Evolutionary conservation across 768 basidiomycete species (phyloP).

Genomic region (Hydnum rufescens): DNA sequence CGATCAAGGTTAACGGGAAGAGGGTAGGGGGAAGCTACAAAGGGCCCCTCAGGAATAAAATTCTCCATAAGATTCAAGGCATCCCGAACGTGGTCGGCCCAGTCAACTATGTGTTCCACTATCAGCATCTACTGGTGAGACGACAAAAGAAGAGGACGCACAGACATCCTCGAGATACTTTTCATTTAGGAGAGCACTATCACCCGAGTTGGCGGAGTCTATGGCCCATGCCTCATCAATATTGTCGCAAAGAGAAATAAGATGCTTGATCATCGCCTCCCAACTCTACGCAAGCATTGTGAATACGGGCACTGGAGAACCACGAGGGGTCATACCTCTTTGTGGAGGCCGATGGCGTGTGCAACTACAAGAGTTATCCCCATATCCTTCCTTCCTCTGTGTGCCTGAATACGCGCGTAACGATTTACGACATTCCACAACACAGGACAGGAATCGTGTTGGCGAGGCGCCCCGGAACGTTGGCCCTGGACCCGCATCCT

Average conservation of each 20-base stretch:
- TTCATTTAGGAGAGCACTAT: slow-evolving; percentile 54
- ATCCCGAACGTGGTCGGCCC: slow-evolving; percentile 61
- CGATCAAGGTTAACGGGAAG: slow-evolving; percentile 37
- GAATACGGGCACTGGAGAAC: not conserved
- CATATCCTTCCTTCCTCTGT: not conserved
- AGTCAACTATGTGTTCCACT: slow-evolving; percentile 33
- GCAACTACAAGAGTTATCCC: not conserved
- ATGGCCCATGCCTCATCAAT: slow-evolving; percentile 64
- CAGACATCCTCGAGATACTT: slow-evolving; percentile 36
- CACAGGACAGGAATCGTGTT: not conserved
- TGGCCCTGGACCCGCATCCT: too few relatives aligned
- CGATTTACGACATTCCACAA: not conserved
- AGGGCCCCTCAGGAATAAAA: slow-evolving; percentile 32
- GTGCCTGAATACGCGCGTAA: not conserved
- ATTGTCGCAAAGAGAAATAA: slow-evolving; percentile 27
- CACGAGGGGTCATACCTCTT: slow-evolving; percentile 37
- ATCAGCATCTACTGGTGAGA: not conserved
- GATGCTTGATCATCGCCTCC: slow-evolving; percentile 41
- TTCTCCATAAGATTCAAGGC: slow-evolving; percentile 51
- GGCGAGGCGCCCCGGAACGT: too few relatives aligned
- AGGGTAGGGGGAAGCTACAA: slow-evolving; percentile 10
- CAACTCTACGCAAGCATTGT: slow-evolving; percentile 35
- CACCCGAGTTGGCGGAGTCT: slow-evolving; percentile 74
- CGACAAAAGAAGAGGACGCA: slow-evolving; percentile 18
- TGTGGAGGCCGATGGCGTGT: slow-evolving; percentile 78